Base-by-base conservation (phyloP, 2,329 filamentous ascomycete genomes). In the Coniochaeta sp. region DNA sequence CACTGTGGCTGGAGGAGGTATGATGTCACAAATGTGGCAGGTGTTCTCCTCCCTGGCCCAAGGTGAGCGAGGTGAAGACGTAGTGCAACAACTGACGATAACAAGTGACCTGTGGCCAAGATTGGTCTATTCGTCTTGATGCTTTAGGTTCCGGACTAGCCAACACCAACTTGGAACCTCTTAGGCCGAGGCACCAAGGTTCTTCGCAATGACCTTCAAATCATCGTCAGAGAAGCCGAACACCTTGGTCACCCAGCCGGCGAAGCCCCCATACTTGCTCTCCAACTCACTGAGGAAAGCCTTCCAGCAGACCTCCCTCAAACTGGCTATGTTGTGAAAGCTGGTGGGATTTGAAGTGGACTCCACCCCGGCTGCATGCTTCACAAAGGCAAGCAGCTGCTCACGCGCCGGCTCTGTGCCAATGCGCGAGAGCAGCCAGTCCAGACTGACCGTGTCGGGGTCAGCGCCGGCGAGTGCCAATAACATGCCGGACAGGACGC, bases 341-440 rank as follows among this genome's bases (percentile, higher is more conserved):
- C 77, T 77, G 1, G 76, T 74, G 28, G 68, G 65, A 2, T 73
- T 66, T 1, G 66, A 57, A 49, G 66, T 64, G 8, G 38, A 42
- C 24, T 61, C 58, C 16, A 67, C 63, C 7, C 68, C 66, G 1
- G 71, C 58, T 22, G 67, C 71, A 27, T 62, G 57, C 53, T 70
- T 59, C 12, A 75, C 70, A 51, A 72, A 74, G 4, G 62, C 58
- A 12, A 77, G 55, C 5, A 82, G 71, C 56, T 69, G 67, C 53
- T 74, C 70, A 18, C 77, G 74, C 6, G 72, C 75, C 24, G 72
- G 71, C 63, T 81, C 78, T 0, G 68, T 71, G 27, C 78, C 77
- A 54, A 82, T 69, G 26, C 78, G 71, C 9, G 77, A 79, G 26
- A 82, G 67, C 62, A 79, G 66, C 64, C 75, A 82, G 64, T 82